Evolutionary conservation across 441 rosid species (phyloP), one percentile per base, ranked within the genome.

Genomic region (Gossypium gossypioides): DNA sequence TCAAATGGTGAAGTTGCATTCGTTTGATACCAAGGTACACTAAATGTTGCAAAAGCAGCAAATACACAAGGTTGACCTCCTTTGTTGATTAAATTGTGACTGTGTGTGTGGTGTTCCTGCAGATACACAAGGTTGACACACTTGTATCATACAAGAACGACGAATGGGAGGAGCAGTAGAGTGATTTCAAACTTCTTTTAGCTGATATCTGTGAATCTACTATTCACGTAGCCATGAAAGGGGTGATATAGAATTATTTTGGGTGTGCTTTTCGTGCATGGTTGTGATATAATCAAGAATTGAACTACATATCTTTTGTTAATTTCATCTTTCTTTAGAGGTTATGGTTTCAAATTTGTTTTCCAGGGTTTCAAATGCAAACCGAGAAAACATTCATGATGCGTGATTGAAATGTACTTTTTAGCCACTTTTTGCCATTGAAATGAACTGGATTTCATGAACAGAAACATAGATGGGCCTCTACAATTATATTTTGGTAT

Each of bases 81-180:
- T 50, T 10, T 0, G 10, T 24, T 60, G 10, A 9, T 27, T 19
- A 6, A 12, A 16, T 54, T 3, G 12, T 6, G 13, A 40, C 29
- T 25, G 40, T 58, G 40, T 66, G 18, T 42, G 29, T 21, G 19
- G 62, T 40, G 40, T 24, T 32, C 48, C 13, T 82, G 82, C 92
- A 94, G 99, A 92, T 94, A 79, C 99, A 94, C 83, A 94, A 92
- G 79, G 97, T 94, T n/a, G 91, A 89, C 77, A 92, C 97, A 6
- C 93, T 91, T 27, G 99, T 94, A 65, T 92, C 99, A 0, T 94
- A 92, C 87, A 94, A 94, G 89, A 89, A 83, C 29, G 97, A 93
- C 18, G 97, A 94, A 48, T 92, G 91, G 99, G 99, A 92, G 54
- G 97, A 94, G 75, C 66, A 85, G 75, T 83, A 84, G 24, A 76